Conservation (phyloP, 805 yeast genomes). For the Tetrapisispora iriomotensis region DNA sequence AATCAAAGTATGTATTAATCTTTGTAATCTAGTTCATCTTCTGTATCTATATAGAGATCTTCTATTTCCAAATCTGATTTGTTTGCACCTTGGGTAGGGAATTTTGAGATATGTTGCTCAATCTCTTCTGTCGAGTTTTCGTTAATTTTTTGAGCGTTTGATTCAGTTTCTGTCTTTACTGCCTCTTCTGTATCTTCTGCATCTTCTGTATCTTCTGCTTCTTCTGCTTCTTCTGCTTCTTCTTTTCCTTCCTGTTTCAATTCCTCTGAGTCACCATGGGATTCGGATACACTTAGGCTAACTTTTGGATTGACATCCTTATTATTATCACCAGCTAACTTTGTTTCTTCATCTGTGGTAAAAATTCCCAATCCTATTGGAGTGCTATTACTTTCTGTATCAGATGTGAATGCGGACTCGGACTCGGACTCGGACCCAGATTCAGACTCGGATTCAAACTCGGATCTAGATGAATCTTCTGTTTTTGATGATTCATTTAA, state of each 20-base stretch:
- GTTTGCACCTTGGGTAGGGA: not conserved
- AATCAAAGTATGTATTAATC: too few relatives aligned
- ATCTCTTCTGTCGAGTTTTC: not conserved
- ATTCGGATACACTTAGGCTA: too few relatives aligned
- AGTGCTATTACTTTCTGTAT: not conserved
- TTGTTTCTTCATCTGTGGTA: not conserved
- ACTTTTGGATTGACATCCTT: too few relatives aligned
- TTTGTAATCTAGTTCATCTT: conserved; percentile 3
- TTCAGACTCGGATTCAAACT: not conserved
- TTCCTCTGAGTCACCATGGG: too few relatives aligned
- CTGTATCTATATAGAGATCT: conserved; percentile 2
- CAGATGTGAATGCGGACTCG: not conserved
- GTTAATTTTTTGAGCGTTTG: not conserved
- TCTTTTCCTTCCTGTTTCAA: not conserved
- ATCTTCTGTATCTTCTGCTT: not conserved
- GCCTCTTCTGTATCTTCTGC: not conserved
- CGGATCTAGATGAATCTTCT: not conserved
- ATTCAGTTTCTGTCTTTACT: not conserved
- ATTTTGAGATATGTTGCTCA: too few relatives aligned
- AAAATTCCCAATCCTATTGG: not conserved
- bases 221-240: not conserved
- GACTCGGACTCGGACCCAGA: too few relatives aligned
- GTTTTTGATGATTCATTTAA: not conserved
- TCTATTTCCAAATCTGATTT: not conserved
- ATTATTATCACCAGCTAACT: not conserved